A percentile compares a stretch with the other conserved stretches of the same genome.
Evolutionary conservation across 2,329 filamentous ascomycete species (phyloP).

Genomic region (Calonectria honghensis): DNA sequence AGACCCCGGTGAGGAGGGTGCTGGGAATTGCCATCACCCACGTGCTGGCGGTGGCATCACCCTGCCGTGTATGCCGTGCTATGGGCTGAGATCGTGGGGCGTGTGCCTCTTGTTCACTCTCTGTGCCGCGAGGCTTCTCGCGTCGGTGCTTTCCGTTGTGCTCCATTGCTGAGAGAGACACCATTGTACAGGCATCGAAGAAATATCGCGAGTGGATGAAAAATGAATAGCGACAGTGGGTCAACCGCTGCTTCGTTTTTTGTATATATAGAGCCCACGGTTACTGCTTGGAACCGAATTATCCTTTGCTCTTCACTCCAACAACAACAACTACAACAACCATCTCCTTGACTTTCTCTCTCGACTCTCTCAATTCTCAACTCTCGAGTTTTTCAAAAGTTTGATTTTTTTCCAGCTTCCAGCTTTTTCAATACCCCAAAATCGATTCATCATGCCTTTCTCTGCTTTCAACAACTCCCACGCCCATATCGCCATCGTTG

Average conservation of each 20-base stretch:
- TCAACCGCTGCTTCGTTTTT: not conserved
- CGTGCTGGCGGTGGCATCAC: constrained; percentile 5
- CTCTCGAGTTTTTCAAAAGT: not conserved
- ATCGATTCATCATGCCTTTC: constrained; percentile 18
- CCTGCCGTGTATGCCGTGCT: constrained; percentile 10
- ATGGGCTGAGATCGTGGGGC: not conserved
- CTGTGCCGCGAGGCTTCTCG: not conserved
- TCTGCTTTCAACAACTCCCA: constrained; percentile 19
- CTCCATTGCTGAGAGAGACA: not conserved
- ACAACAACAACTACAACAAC: not conserved
- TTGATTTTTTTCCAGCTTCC: constrained; percentile 13
- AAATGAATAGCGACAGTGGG: not conserved
- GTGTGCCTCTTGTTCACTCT: not conserved
- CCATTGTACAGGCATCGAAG: not conserved
- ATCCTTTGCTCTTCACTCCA: not conserved
- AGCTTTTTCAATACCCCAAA: constrained; percentile 12
- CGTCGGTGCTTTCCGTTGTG: not conserved
- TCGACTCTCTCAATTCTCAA: not conserved
- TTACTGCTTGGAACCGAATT: not conserved
- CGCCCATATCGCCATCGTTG: constrained; percentile 21
- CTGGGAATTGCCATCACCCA: constrained; percentile 4
- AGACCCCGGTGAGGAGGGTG: not conserved
- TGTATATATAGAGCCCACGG: not conserved
- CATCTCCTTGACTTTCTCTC: constrained; percentile 6
- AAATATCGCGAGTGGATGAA: not conserved